A percentile compares a stretch with the other conserved stretches of the same genome.
phyloP scores from a whole-genome alignment of 352 stramenopile genomes.

The Phytophthora multivora region DNA sequence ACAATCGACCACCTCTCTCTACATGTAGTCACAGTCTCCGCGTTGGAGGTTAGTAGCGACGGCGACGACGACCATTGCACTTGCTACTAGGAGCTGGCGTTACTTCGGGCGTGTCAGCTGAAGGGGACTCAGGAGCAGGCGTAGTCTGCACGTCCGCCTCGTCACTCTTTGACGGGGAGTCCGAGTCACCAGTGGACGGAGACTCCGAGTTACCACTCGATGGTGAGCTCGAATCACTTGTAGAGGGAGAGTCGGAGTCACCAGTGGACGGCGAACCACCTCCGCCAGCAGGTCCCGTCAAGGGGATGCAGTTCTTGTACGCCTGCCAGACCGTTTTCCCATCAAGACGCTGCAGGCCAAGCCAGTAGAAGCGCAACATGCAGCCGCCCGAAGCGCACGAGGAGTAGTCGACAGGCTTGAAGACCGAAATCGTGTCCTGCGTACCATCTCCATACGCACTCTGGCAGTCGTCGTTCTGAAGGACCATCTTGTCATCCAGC shows the following conservation, averaged over 20 bases:
- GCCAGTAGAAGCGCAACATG: conserved; percentile 41
- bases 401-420: conserved; percentile 42
- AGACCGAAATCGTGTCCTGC: conserved; percentile 28
- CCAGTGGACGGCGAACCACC: background rate
- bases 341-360: conserved; percentile 31
- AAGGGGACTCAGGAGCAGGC: conserved; percentile 4
- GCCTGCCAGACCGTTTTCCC: conserved; percentile 32
- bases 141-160: conserved; percentile 1
- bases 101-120: conserved; percentile 18
- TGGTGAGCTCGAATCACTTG: background rate
- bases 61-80: conserved; percentile 20
- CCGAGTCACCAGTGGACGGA: background rate
- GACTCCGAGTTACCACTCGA: conserved; percentile 3
- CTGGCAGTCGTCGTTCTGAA: conserved; percentile 40
- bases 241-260: background rate
- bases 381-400: conserved; percentile 29
- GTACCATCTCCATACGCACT: conserved; percentile 29
- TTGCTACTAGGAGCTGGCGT: conserved; percentile 26
- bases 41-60: no score
- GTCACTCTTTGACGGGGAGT: background rate
- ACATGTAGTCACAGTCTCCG: no score
- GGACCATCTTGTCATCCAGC: conserved; percentile 33
- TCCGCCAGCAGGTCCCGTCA: conserved; percentile 15
- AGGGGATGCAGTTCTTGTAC: conserved; percentile 45
- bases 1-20: no score